These are phyloP conservation scores for Juglanconis oblonga DNA, from an alignment of 2,329 filamentous ascomycete species.

Conservation along the genomic window DNA sequence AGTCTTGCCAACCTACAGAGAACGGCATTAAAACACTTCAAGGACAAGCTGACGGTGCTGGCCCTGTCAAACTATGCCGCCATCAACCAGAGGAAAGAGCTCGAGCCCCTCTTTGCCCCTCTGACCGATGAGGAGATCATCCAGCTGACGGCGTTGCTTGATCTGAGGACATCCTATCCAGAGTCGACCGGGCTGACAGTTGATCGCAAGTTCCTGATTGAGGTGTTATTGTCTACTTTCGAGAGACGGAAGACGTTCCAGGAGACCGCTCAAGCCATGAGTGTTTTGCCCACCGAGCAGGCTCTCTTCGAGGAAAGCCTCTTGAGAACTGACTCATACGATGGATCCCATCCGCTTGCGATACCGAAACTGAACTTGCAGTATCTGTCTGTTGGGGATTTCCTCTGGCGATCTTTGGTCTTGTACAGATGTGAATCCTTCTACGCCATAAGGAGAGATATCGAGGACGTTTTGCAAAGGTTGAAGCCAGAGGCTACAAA, in stretches of 20 bases:
- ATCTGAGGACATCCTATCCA: slow-evolving; percentile 81
- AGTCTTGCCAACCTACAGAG: slow-evolving; percentile 77
- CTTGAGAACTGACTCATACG: slow-evolving; percentile 78
- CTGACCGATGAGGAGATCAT: slow-evolving; percentile 73
- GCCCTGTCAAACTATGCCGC: slow-evolving; percentile 90
- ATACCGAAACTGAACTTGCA: slow-evolving; percentile 94
- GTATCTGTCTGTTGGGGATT: slow-evolving; percentile 92
- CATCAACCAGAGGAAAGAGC: slow-evolving; percentile 75
- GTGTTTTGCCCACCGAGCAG: slow-evolving; percentile 79
- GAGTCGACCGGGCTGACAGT: slow-evolving; percentile 61
- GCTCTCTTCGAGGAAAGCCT: slow-evolving; percentile 76
- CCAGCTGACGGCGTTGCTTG: slow-evolving; percentile 66
- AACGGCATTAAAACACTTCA: slow-evolving; percentile 76
- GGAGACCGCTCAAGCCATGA: slow-evolving; percentile 68
- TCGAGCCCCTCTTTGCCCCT: slow-evolving; percentile 70
- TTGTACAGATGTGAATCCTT: slow-evolving; percentile 89
- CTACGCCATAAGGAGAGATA: slow-evolving; percentile 87
- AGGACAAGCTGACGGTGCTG: slow-evolving; percentile 85
- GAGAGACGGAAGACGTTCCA: slow-evolving; percentile 81
- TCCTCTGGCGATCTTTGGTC: slow-evolving; percentile 91
- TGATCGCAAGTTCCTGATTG: slow-evolving; percentile 63
- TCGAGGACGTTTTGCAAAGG: slow-evolving; percentile 77
- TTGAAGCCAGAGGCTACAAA: slow-evolving; percentile 67
- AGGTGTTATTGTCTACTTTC: slow-evolving; percentile 71
- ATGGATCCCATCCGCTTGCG: slow-evolving; percentile 81